These are phyloP conservation scores for Chaetoscypha palmicola DNA, from an alignment of 2,329 filamentous ascomycete species.

Conservation along the genomic window DNA sequence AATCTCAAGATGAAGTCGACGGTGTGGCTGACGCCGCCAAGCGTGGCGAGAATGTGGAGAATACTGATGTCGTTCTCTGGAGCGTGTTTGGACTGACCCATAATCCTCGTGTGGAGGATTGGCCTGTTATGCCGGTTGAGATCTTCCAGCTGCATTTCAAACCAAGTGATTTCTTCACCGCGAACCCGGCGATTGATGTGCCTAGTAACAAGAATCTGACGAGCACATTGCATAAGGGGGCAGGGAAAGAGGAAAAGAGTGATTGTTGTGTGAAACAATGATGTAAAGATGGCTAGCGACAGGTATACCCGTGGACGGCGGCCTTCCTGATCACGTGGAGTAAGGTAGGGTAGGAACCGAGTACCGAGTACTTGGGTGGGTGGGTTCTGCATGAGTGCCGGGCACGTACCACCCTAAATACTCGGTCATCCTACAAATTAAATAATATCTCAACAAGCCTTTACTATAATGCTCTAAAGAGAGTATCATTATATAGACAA, in stretches of 20 bases:
- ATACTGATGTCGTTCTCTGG: constrained; percentile 51
- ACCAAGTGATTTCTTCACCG: constrained; percentile 46
- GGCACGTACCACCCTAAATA: no score
- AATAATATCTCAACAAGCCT: no score
- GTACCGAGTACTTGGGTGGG: no score
- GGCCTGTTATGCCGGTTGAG: constrained; percentile 62
- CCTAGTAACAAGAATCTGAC: constrained; percentile 39
- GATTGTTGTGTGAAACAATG: constrained; percentile 26
- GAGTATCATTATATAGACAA: no score
- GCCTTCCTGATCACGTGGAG: no score
- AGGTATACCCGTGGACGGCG: no score
- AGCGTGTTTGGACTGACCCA: constrained; percentile 56
- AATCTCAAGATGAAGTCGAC: constrained; percentile 41
- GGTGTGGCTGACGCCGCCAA: constrained; percentile 47
- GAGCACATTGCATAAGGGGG: constrained; percentile 32
- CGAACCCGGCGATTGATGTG: constrained; percentile 46
- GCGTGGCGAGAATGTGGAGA: constrained; percentile 41
- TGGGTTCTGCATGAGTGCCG: no score
- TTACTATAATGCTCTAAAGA: no score
- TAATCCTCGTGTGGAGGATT: constrained; percentile 57
- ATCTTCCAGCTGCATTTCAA: constrained; percentile 41
- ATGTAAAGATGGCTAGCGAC: no score
- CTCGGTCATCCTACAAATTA: no score
- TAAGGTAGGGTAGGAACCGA: no score
- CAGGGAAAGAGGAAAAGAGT: constrained; percentile 32